These are phyloP conservation scores for Neurospora sp. DNA, from an alignment of 495 filamentous ascomycete genomes.

Conservation along the genomic window DNA sequence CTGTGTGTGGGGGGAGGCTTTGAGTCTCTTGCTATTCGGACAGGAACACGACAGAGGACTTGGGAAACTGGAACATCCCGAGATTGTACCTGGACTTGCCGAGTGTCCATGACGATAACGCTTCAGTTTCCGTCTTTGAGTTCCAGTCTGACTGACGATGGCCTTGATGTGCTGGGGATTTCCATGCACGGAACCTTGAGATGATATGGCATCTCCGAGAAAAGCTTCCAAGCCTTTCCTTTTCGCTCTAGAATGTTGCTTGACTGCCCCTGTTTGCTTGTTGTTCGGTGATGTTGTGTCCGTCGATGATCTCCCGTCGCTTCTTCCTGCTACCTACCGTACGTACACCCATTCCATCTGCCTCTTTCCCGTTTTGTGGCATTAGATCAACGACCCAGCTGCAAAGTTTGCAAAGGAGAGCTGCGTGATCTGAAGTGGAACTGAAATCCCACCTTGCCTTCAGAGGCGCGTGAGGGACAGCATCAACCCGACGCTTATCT, in stretches of 20 bases:
- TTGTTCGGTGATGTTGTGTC: neutral
- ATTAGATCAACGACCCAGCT: neutral
- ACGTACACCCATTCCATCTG: neutral
- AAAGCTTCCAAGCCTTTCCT: neutral
- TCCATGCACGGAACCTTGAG: neutral
- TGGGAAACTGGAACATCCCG: neutral
- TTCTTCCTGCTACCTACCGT: neutral
- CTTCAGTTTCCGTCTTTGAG: neutral
- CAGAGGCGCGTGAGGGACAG: neutral
- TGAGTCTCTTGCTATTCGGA: neutral
- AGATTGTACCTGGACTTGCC: neutral
- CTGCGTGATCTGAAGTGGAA: neutral
- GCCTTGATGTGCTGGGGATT: neutral
- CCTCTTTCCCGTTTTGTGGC: neutral
- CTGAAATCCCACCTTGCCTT: neutral
- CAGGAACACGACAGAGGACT: constrained; percentile 1
- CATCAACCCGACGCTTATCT: neutral
- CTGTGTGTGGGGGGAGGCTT: neutral
- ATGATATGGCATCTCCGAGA: neutral
- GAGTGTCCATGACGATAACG: neutral
- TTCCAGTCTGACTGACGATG: neutral
- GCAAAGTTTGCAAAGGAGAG: neutral
- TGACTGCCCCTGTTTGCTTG: neutral
- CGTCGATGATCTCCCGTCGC: neutral
- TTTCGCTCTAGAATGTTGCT: neutral